Evolutionary conservation across 2,329 filamentous ascomycete genomes (phyloP), one percentile per base, ranked within the genome.

Genomic region (Diaporthe caulivora): DNA sequence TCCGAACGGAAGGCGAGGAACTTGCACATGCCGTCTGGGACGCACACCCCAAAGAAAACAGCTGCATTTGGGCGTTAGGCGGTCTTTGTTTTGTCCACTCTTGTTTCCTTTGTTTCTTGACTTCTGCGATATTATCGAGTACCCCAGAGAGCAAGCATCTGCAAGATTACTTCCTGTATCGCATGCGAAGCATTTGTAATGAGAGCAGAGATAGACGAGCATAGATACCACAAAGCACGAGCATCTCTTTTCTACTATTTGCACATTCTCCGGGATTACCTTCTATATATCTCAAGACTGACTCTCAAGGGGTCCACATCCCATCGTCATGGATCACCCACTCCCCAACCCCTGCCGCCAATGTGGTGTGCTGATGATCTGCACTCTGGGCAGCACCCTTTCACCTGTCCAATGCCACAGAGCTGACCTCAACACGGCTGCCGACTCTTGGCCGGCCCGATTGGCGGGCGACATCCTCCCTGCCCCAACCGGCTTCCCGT

Each of bases 121-220:
- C 37, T 13, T 40, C 51, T 15, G 44, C 11, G n/a, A 6, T 44
- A 31, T 37, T 17, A 62, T 40, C 37, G 57, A 62, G 26, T 18
- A 71, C 47, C 69, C 55, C 44, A 8, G 2, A 40, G 31, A 53
- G 55, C 55, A 40, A 71, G 55, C 40, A 62, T 53, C 8, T 47
- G 24, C 49, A 40, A 47, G 6, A 49, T 37, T 34, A 62, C 21
- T 37, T 40, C 17, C 6, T 34, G 34, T 10, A 62, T 7, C 26
- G 31, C 44, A 62, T 44, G 34, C 55, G 55, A 53, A 47, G 55
- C 47, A 62, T 5, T 40, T 71, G 24, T 71, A 71, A 71, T 71
- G 55, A 71, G 47, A 60, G 40, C 6, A 42, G 10, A 37, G 31
- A 34, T 54, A 71, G 34, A 62, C 42, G 55, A 54, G 34, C 9